Evolutionary conservation across 1,284 basidiomycete species (phyloP).

Genomic region (Boletus holoroseus): DNA sequence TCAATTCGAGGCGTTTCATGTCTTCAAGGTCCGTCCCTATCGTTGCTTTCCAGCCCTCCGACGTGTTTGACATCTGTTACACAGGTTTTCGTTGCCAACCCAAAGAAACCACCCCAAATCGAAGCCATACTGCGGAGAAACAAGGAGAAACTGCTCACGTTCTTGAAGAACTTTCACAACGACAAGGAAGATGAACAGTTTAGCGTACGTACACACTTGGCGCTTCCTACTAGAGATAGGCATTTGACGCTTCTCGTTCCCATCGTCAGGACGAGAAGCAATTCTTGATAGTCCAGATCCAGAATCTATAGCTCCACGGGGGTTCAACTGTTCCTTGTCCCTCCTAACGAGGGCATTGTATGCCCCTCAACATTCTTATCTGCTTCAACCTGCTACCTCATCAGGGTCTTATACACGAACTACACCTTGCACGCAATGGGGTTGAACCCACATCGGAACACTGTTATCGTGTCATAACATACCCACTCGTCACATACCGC

Average conservation of each 20-base stretch:
- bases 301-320: slow-evolving; percentile 50
- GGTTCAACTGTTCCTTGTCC: background rate
- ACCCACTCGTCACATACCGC: slow-evolving; percentile 11
- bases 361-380: slow-evolving; percentile 3
- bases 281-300: slow-evolving; percentile 89
- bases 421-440: slow-evolving; percentile 1
- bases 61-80: background rate
- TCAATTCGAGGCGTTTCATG: slow-evolving; percentile 99
- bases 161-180: slow-evolving; percentile 93
- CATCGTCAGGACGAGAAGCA: slow-evolving; percentile 82
- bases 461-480: slow-evolving; percentile 11
- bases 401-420: slow-evolving; percentile 2
- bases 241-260: slow-evolving; percentile 1
- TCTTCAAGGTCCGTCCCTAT: slow-evolving; percentile 79
- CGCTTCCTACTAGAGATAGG: background rate
- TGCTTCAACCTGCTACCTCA: slow-evolving; percentile 5
- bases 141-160: slow-evolving; percentile 87
- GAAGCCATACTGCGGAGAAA: slow-evolving; percentile 88
- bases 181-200: slow-evolving; percentile 99
- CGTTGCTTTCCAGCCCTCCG: background rate
- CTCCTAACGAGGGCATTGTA: background rate
- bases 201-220: slow-evolving; percentile 48
- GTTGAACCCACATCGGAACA: background rate
- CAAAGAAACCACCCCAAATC: slow-evolving; percentile 96
- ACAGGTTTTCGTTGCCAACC: slow-evolving; percentile 97